A percentile compares a stretch with the other conserved stretches of the same genome.
Conservation (phyloP, 2,329 filamentous ascomycete species). For the Epichloe uncinata region DNA sequence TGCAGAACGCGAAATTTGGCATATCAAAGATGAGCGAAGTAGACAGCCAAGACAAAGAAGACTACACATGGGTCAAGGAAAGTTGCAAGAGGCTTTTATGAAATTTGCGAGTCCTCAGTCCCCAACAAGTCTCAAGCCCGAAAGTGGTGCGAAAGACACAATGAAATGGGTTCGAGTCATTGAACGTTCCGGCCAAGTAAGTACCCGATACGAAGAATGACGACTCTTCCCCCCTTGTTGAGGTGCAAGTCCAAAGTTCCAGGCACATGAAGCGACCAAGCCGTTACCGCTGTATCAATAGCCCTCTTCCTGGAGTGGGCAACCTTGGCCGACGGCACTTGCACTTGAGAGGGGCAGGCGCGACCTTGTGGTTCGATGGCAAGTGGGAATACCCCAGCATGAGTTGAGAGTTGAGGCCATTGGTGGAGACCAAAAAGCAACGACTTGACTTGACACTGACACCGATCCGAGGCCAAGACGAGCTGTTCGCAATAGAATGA, state of each 20-base stretch:
- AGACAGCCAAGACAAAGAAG: not conserved
- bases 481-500: not conserved
- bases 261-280: not conserved
- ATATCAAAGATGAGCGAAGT: not conserved
- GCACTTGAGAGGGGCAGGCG: not conserved
- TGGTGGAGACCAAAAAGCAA: too few species aligned
- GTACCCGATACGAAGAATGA: not conserved
- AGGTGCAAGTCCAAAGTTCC: not conserved
- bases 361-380: not conserved
- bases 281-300: not conserved
- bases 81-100: not conserved
- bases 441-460: too few species aligned
- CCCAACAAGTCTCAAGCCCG: too few species aligned
- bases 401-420: not conserved
- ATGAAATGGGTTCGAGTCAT: too few species aligned
- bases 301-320: not conserved
- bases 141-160: too few species aligned
- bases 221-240: too few species aligned
- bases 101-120: not conserved
- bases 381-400: too few species aligned
- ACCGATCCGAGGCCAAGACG: too few species aligned
- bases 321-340: not conserved
- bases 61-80: not conserved
- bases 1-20: too few species aligned
- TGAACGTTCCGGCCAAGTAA: not conserved